A percentile compares a stretch with the other conserved stretches of the same genome.
These are phyloP conservation scores for Hydnomerulius pinastri DNA, from an alignment of 768 basidiomycete species.

Conservation along the genomic window DNA sequence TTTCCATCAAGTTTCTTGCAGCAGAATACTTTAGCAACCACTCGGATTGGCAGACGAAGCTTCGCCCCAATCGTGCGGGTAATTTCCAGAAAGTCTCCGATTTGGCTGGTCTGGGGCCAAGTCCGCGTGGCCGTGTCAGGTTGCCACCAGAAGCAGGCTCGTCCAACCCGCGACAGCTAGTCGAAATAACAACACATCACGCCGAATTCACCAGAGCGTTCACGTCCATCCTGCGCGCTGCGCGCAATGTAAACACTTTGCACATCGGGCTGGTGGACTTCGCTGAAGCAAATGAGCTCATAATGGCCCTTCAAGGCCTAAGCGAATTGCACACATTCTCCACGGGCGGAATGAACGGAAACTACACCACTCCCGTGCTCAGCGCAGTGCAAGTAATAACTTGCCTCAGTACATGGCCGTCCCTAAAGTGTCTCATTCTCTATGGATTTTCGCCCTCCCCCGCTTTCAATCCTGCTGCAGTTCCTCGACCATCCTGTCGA, in stretches of 20 bases:
- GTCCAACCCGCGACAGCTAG: not conserved
- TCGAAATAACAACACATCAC: not conserved
- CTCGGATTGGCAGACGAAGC: slow-evolving; percentile 1
- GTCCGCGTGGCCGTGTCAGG: too few species aligned
- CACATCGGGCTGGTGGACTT: not conserved
- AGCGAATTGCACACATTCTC: slow-evolving; percentile 1
- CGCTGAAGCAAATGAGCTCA: not conserved
- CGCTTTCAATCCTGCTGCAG: not conserved
- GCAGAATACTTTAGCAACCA: slow-evolving; percentile 6
- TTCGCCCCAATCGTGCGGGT: not conserved
- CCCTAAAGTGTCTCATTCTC: slow-evolving; percentile 8
- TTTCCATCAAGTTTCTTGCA: slow-evolving; percentile 12
- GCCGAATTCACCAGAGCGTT: slow-evolving; percentile 1
- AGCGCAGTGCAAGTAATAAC: slow-evolving; percentile 1
- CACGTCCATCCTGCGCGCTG: slow-evolving; percentile 3
- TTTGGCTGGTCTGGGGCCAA: too few species aligned
- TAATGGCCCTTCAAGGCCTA: not conserved
- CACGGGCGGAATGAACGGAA: not conserved
- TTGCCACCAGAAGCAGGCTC: too few species aligned
- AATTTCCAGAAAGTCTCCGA: too few species aligned
- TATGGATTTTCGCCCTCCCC: not conserved
- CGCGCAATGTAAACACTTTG: slow-evolving; percentile 3
- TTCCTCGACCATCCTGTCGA: not conserved
- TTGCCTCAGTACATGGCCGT: slow-evolving; percentile 11
- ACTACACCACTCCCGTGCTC: not conserved